Conservation (phyloP, 2,329 filamentous ascomycete species). For the Calonectria henricotiae region DNA sequence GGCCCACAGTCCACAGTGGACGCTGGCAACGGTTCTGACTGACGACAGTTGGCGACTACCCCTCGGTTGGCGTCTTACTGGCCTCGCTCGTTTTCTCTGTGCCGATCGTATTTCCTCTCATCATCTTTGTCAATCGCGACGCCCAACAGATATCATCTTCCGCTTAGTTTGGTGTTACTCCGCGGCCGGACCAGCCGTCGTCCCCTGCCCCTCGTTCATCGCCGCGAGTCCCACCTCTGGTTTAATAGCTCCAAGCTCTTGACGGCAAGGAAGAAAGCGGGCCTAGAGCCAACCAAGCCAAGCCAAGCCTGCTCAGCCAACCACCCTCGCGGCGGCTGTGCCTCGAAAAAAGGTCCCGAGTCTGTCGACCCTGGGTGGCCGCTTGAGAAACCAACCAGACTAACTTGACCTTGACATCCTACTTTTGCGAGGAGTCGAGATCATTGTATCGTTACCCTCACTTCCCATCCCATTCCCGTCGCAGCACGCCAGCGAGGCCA, state of each 20-base stretch:
- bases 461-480: conserved; percentile 2
- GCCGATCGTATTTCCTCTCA: conserved; percentile 13
- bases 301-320: conserved; percentile 46
- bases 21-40: conserved; percentile 34
- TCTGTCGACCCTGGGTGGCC: conserved; percentile 29
- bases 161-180: background rate
- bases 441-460: conserved; percentile 6
- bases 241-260: conserved; percentile 16
- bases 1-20: conserved; percentile 36
- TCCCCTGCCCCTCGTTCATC: conserved; percentile 16
- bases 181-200: conserved; percentile 19
- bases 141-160: background rate
- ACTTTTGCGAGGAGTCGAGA: background rate
- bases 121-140: background rate
- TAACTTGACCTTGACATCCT: conserved; percentile 27
- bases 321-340: conserved; percentile 51
- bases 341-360: conserved; percentile 47
- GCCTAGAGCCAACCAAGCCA: conserved; percentile 27
- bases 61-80: conserved; percentile 6
- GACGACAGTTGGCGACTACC: conserved; percentile 27
- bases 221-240: conserved; percentile 1
- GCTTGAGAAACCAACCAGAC: conserved; percentile 4
- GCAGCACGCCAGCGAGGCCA: conserved; percentile 26
- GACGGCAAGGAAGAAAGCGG: conserved; percentile 32
- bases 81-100: background rate